Evolutionary conservation across 1,284 basidiomycete genomes (phyloP), one percentile per base, ranked within the genome.

Genomic region (Microstroma glucosiphilum): DNA sequence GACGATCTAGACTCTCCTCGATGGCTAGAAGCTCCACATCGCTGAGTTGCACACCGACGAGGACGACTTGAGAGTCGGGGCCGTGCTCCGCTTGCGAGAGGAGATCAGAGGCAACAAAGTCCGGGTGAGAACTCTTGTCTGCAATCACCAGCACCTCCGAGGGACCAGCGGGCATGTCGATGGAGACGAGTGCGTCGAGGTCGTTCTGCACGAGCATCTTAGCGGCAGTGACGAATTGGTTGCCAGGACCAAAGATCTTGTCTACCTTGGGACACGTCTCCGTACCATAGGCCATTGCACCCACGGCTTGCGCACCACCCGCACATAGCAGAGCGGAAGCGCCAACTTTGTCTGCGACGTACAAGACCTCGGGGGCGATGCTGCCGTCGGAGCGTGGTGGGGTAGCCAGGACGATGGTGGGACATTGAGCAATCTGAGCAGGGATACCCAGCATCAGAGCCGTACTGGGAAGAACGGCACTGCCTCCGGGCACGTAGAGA

Each of bases 151-250:
- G 40, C 53, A 73, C 74, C 59, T 77, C 76, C 8, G 91, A 93
- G 13, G 96, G 96, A 7, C 96, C 96, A 23, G 96, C 96, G 43
- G 96, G 96, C 92, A 98, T 98, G 81, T 99, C 96, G 76, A 98
- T 99, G 21, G 90, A 89, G 11, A 97, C 92, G 64, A 93, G 82
- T 6, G 96, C 94, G 76, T 93, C 90, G n/a, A 92, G 92, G 79
- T 98, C 96, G 80, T 96, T 96, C 81, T 96, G 93, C 21, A 97
- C 92, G 66, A 96, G 70, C 96, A 98, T 96, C 83, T 99, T 99
- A 62, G 94, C 94, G 0, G 96, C 96, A 0, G 94, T 98, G 26
- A 99, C 96, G 89, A 94, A 99, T 80, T 98, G 96, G 80, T 98
- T 98, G 25, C 96, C 96, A 2, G 96, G 96, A 19, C 96, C 96